Evolutionary conservation across 2,329 filamentous ascomycete species (phyloP), one percentile per base, ranked within the genome.

Genomic region (Fusarium secorum): DNA sequence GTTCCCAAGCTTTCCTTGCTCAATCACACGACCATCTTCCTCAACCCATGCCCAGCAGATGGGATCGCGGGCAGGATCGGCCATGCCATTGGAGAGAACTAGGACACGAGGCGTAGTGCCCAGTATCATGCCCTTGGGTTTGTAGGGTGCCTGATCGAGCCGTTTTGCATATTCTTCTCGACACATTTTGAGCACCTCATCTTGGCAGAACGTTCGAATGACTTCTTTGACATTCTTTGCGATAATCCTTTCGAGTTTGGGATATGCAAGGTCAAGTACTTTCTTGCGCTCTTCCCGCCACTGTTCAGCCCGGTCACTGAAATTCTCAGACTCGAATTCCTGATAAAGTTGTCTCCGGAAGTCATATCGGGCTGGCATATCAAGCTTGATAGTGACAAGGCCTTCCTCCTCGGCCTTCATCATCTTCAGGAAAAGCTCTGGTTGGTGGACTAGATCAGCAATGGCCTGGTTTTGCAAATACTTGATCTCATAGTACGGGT

Each of bases 401-500:
- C 95, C 95, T 79, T 99, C 96, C 76, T 96, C 92, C 80, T 99
- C 96, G 4, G 96, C 96, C 79, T 94, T 97, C 80, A 98, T 90
- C 96, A 99, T 99, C 82, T 97, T 95, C 60, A 99, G 84, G 79
- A 96, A 99, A 30, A 97, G 85, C 71, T 98, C 95, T 3, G 96
- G 96, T 57, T 93, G 90, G 56, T 90, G 89, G 5, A 94, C 92
- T 64, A 98, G 88, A 72, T 96, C 92, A 44, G 85, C 85, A 67
- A 98, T 92, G 11, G 93, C 93, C 80, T 98, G 95, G 75, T 96
- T 94, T 71, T 94, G 90, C 24, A 99, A 86, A 75, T 99, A 99
- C 81, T 99, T 97, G 84, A 99, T 93, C 80, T 98, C 96, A 79
- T 98, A 98, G 81, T 97, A 98, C 0, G 94, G 94, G 77, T 98